phyloP scores from a whole-genome alignment of 2,329 filamentous ascomycete species.

The Curvularia sp. region DNA sequence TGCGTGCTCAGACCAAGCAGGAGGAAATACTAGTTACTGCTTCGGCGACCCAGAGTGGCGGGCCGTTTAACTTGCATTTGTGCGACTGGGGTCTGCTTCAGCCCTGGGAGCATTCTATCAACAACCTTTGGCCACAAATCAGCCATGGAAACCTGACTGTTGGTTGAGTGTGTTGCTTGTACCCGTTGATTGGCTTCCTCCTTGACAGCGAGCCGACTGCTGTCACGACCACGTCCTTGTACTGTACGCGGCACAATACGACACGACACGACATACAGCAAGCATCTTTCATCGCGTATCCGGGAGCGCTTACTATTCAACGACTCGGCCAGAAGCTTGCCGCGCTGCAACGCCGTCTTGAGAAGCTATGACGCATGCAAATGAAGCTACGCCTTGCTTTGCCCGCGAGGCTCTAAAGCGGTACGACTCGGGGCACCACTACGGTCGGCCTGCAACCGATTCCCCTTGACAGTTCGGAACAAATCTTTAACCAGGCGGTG shows the following conservation, averaged over 20 bases:
- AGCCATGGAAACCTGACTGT: background rate
- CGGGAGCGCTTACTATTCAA: slow-evolving; percentile 13
- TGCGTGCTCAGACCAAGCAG: slow-evolving; percentile 29
- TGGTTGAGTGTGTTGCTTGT: background rate
- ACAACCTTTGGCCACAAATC: background rate
- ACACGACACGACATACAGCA: slow-evolving; percentile 10
- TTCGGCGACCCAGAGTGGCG: slow-evolving; percentile 35
- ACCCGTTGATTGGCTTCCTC: background rate
- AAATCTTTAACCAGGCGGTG: slow-evolving; percentile 39
- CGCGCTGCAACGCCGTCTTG: slow-evolving; percentile 19
- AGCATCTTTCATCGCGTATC: slow-evolving; percentile 16
- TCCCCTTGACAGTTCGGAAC: slow-evolving; percentile 28
- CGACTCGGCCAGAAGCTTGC: slow-evolving; percentile 22
- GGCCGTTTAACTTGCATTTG: slow-evolving; percentile 32
- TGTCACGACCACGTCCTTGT: background rate
- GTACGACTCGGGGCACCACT: slow-evolving; percentile 35
- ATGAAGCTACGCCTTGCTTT: slow-evolving; percentile 23
- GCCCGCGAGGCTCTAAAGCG: slow-evolving; percentile 22
- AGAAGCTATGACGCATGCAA: slow-evolving; percentile 33
- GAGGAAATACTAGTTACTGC: slow-evolving; percentile 22
- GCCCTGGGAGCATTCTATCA: slow-evolving; percentile 13
- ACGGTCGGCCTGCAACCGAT: slow-evolving; percentile 30
- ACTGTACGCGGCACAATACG: background rate
- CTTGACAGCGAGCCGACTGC: background rate
- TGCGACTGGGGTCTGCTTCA: slow-evolving; percentile 16